Percentiles rank a stretch among this genome's conserved stretches.
Evolutionary conservation across 2,329 filamentous ascomycete genomes (phyloP).

Genomic region (Fusarium coffeatum): DNA sequence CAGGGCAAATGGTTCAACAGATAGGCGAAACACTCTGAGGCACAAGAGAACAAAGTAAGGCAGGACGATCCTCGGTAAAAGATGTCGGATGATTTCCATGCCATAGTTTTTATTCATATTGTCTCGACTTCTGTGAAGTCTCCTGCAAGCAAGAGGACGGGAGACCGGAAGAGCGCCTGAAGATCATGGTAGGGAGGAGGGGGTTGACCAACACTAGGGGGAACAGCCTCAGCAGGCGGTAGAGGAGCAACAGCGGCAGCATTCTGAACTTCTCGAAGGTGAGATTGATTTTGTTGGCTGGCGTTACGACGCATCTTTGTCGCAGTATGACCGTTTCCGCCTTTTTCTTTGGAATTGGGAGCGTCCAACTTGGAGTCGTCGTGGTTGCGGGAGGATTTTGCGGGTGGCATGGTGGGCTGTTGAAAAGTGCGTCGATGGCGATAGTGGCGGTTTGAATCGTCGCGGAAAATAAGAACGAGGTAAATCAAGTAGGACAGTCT

Average conservation of each 20-base stretch:
- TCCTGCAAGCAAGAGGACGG: background rate
- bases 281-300: constrained; percentile 62
- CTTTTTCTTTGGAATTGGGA: constrained; percentile 59
- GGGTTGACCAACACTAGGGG: constrained; percentile 51
- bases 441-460: constrained; percentile 1
- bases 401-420: constrained; percentile 55
- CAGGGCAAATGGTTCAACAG: background rate
- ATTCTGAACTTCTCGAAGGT: constrained; percentile 59
- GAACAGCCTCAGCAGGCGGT: constrained; percentile 46
- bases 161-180: background rate
- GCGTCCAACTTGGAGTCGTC: constrained; percentile 61
- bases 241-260: constrained; percentile 52
- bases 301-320: constrained; percentile 68
- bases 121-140: background rate
- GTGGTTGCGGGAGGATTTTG: constrained; percentile 60
- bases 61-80: background rate
- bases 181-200: constrained; percentile 19
- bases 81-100: background rate
- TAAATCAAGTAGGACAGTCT: constrained; percentile 2
- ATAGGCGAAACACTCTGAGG: background rate
- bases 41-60: background rate
- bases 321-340: constrained; percentile 56
- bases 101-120: background rate
- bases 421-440: constrained; percentile 6
- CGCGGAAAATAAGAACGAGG: constrained; percentile 6